Base-by-base conservation (phyloP, 176 grass and related monocot genomes). In the Musa itinerans region DNA sequence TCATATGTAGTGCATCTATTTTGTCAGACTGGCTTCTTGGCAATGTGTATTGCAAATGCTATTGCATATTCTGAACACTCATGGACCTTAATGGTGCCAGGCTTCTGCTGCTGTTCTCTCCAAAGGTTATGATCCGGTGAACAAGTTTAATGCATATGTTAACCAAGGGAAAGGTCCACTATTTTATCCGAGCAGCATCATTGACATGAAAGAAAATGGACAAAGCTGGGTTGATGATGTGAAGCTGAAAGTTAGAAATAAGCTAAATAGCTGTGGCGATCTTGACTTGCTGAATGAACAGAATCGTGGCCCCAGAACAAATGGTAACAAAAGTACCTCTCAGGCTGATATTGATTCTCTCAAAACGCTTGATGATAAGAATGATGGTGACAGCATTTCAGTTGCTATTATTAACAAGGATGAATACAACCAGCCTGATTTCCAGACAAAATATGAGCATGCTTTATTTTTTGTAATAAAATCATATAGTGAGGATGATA, bases 401-500 rank as follows among this genome's bases (percentile, higher is more conserved):
- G 64, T 68, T 86, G 76, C 71, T 75, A 22, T 27, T 57, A 64
- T 89, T 64, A 86, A 69, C 56, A 84, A 65, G 74, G 87, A 86
- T 72, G 71, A 82, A 82, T 92, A 81, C 72, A 92, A 92, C 84
- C 69, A 63, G 80, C 55, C 81, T 78, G 89, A 92, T 86, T 96
- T 96, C 77, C 81, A 79, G 57, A 89, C 87, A 12, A 96, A 86
- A 27, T 90, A 90, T 83, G 83, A 90, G 25, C 87, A 96, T 54
- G 89, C 92, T 82, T 74, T 92, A 20, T 96, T 88, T 77, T 96
- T 96, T 80, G 87, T 96, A 51, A 96, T 96, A 76, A 96, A 96
- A 80, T 96, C 92, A 78, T 96, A 96, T 55, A 96, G 92, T 8
- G 92, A 96, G 81, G 92, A 96, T 83, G 92, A 96, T 86, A 84